Evolutionary conservation across 352 stramenopile species (phyloP).

Genomic region (Globisporangium parvum): DNA sequence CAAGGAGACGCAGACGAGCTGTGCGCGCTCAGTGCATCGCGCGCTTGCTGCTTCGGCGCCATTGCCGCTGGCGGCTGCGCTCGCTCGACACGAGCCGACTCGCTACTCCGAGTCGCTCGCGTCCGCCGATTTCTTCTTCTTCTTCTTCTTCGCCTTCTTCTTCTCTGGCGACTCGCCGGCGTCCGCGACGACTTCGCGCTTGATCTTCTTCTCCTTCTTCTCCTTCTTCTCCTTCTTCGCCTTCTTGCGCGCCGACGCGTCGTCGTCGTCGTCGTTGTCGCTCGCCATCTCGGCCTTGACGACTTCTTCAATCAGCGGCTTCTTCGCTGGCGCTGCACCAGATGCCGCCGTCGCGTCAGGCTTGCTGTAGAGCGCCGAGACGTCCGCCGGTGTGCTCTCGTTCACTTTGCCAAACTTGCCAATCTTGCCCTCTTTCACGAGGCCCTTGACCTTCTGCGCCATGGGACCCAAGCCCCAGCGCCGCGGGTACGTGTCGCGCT

Average conservation of each 20-base stretch:
- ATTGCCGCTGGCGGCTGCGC: background rate
- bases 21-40: no score
- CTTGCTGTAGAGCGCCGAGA: constrained; percentile 62
- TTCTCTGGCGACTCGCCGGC: constrained; percentile 68
- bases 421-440: constrained; percentile 94
- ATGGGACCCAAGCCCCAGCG: constrained; percentile 99
- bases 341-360: no score
- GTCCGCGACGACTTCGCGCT: constrained; percentile 54
- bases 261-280: constrained; percentile 27
- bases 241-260: constrained; percentile 42
- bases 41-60: no score
- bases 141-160: constrained; percentile 88
- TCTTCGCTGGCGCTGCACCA: constrained; percentile 26
- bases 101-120: constrained; percentile 67
- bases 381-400: constrained; percentile 72
- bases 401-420: constrained; percentile 89
- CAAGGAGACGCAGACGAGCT: background rate
- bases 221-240: constrained; percentile 75
- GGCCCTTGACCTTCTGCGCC: constrained; percentile 98
- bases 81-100: background rate
- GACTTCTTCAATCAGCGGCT: constrained; percentile 59
- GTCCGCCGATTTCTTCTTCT: constrained; percentile 76
- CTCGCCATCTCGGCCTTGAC: constrained; percentile 18
- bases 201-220: constrained; percentile 72
- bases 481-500: constrained; percentile 99